phyloP scores from a whole-genome alignment of 2,329 filamentous ascomycete species.

The Pseudogymnoascus sp. region DNA sequence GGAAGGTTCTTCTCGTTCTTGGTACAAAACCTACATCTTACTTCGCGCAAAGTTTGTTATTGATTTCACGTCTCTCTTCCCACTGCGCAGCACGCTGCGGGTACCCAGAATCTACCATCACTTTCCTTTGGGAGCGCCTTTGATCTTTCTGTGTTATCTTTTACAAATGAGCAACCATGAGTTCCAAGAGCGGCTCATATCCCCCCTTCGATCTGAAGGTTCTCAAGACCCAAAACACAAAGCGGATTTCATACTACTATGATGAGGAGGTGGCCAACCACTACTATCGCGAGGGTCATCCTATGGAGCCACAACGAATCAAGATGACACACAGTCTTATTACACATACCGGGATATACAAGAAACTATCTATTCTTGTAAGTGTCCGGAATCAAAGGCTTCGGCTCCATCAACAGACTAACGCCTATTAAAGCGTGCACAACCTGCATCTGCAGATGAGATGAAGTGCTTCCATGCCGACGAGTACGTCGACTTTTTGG shows the following conservation, averaged over 20 bases:
- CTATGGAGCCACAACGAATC: conserved; percentile 97
- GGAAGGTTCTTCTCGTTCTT: background rate
- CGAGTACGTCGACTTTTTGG: conserved; percentile 92
- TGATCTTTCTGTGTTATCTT: background rate
- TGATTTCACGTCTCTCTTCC: background rate
- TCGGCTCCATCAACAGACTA: background rate
- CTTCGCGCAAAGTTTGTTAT: background rate
- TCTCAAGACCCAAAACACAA: conserved; percentile 30
- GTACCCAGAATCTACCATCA: background rate
- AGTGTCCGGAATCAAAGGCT: conserved; percentile 32
- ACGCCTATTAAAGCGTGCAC: conserved; percentile 52
- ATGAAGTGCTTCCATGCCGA: conserved; percentile 90
- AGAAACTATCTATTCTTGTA: conserved; percentile 93
- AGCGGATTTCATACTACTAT: conserved; percentile 96
- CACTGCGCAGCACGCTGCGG: background rate
- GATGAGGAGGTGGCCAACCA: conserved; percentile 98
- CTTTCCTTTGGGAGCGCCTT: background rate
- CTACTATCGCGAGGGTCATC: conserved; percentile 94
- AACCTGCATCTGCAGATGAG: conserved; percentile 80
- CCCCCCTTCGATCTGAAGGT: background rate
- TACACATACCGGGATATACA: conserved; percentile 90
- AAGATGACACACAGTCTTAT: conserved; percentile 92
- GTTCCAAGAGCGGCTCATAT: background rate
- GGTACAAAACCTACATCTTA: background rate
- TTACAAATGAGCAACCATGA: background rate